A percentile compares a stretch with the other conserved stretches of the same genome.
Evolutionary conservation across 495 filamentous ascomycete genomes (phyloP).

Genomic region (Aspergillus bertholletiae): DNA sequence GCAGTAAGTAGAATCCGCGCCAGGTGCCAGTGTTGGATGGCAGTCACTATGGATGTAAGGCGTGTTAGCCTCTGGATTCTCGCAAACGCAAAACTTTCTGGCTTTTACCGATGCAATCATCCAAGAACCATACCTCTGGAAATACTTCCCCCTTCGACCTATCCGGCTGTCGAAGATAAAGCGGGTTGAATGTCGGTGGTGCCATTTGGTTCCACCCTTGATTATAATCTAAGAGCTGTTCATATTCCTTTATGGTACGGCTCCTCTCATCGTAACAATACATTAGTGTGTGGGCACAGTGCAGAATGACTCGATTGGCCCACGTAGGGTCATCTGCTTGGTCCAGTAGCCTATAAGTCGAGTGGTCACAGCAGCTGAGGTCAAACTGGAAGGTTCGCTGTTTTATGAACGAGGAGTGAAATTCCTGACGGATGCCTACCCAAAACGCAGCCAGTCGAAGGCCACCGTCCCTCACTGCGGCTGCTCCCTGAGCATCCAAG

Average conservation of each 20-base stretch:
- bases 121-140: slow-evolving; percentile 30
- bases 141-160: slow-evolving; percentile 13
- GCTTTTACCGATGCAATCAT: slow-evolving; percentile 18
- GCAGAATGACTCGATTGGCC: slow-evolving; percentile 24
- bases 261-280: slow-evolving; percentile 25
- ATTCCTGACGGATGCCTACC: slow-evolving; percentile 31
- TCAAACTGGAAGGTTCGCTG: slow-evolving; percentile 22
- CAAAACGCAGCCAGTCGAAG: slow-evolving; percentile 30
- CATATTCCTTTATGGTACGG: slow-evolving; percentile 2
- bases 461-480: slow-evolving; percentile 11
- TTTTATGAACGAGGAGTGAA: slow-evolving; percentile 31
- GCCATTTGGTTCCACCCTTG: background rate
- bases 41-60: background rate
- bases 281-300: slow-evolving; percentile 19
- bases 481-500: slow-evolving; percentile 11
- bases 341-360: slow-evolving; percentile 16
- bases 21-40: background rate
- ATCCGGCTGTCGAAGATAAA: slow-evolving; percentile 8
- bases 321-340: slow-evolving; percentile 22
- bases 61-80: background rate
- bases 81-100: background rate
- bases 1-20: background rate
- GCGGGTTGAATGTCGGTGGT: slow-evolving; percentile 14
- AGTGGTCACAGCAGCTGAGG: slow-evolving; percentile 10
- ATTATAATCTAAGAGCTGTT: slow-evolving; percentile 2